phyloP scores from a whole-genome alignment of 176 grass and related monocot genomes.

The Phragmites australis region DNA sequence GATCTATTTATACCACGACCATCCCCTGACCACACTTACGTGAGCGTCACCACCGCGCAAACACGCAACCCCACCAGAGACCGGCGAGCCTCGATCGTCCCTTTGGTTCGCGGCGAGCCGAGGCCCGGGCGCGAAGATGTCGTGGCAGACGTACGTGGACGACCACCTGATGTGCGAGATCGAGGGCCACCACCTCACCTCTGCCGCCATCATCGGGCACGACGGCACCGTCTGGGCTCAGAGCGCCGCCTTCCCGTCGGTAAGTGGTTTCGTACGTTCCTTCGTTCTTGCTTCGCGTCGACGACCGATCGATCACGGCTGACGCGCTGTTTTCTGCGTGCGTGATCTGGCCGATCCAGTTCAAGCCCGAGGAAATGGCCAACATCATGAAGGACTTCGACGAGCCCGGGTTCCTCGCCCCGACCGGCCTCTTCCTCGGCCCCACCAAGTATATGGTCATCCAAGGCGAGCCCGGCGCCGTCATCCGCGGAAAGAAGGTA shows the following conservation, averaged over 20 bases:
- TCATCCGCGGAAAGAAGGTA: slow-evolving; percentile 97
- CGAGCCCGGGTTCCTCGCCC: slow-evolving; percentile 80
- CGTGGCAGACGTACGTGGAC: slow-evolving; percentile 86
- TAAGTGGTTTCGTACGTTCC: background rate
- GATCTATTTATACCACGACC: slow-evolving; percentile 32
- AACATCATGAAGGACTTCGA: slow-evolving; percentile 86
- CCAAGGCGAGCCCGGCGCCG: slow-evolving; percentile 81
- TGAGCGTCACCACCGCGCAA: background rate
- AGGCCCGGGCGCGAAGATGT: slow-evolving; percentile 42
- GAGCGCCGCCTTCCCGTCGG: slow-evolving; percentile 64
- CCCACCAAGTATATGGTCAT: slow-evolving; percentile 83
- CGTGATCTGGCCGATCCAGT: slow-evolving; percentile 31
- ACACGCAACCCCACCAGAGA: background rate
- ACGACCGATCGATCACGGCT: background rate
- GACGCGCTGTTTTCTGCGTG: background rate
- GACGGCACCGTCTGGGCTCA: slow-evolving; percentile 70
- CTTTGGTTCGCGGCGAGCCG: background rate
- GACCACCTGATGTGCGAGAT: slow-evolving; percentile 85
- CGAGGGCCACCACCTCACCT: slow-evolving; percentile 72
- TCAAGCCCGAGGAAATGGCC: slow-evolving; percentile 66
- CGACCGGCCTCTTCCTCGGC: slow-evolving; percentile 68
- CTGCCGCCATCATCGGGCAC: slow-evolving; percentile 74
- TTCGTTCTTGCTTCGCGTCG: background rate
- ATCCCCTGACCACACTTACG: background rate
- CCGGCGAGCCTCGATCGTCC: background rate